Conservation (phyloP, 2,329 filamentous ascomycete species). For the Canariomyces notabilis region DNA sequence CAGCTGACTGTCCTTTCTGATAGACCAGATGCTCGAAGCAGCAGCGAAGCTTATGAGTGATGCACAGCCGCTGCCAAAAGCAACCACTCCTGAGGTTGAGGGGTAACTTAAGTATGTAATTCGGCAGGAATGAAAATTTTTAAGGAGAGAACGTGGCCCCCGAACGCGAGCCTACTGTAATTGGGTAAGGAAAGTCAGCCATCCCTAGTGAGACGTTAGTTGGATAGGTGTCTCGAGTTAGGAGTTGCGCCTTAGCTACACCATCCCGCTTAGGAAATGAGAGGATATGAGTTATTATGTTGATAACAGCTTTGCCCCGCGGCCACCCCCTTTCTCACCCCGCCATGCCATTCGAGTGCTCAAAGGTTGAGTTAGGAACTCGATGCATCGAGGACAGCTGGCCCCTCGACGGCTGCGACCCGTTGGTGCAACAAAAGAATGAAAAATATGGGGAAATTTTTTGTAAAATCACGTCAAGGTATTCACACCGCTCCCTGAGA, state of each 20-base stretch:
- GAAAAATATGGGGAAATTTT: background rate
- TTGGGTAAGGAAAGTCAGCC: slow-evolving; percentile 6
- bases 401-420: background rate
- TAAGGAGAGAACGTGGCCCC: slow-evolving; percentile 17
- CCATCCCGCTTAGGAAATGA: slow-evolving; percentile 10
- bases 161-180: slow-evolving; percentile 13
- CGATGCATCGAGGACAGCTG: slow-evolving; percentile 11
- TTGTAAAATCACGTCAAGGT: background rate
- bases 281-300: slow-evolving; percentile 3
- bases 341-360: slow-evolving; percentile 2
- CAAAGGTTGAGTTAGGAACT: slow-evolving; percentile 8
- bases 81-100: background rate
- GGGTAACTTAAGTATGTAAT: no score
- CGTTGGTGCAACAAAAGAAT: background rate
- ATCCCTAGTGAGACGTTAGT: slow-evolving; percentile 18
- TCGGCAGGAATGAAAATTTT: no score
- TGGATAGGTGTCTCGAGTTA: slow-evolving; percentile 1
- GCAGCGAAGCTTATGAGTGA: background rate
- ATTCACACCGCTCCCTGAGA: slow-evolving; percentile 17
- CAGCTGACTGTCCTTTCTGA: background rate
- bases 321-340: slow-evolving; percentile 14
- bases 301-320: slow-evolving; percentile 18
- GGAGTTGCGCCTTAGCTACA: background rate
- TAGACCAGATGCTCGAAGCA: background rate
- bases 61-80: slow-evolving; percentile 5